phyloP scores from a whole-genome alignment of 108 stramenopile genomes.

The Conticribra guillardii region DNA sequence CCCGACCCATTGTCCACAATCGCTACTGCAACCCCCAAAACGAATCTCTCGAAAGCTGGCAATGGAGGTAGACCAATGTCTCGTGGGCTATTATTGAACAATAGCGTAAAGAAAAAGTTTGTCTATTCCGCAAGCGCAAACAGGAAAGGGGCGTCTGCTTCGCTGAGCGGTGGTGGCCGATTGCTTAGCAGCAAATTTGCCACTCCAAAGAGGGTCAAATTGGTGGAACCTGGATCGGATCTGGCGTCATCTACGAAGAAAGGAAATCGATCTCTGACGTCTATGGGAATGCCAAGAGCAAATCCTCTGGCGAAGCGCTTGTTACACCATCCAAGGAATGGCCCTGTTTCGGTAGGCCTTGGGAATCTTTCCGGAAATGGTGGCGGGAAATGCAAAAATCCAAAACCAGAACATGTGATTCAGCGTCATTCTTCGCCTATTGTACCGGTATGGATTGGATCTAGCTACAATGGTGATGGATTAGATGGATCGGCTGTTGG shows the following conservation, averaged over 20 bases:
- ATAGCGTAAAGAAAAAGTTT: conserved; percentile 1
- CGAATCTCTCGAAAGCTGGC: too few relatives aligned
- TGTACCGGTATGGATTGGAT: conserved; percentile 53
- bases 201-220: background rate
- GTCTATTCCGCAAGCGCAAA: background rate
- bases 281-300: too few relatives aligned
- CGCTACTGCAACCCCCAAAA: background rate
- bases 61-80: too few relatives aligned
- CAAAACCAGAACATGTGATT: conserved; percentile 29
- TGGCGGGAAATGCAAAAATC: conserved; percentile 2
- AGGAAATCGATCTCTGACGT: too few relatives aligned
- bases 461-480: conserved; percentile 29
- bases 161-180: too few relatives aligned
- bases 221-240: background rate
- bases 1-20: background rate
- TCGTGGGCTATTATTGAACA: too few relatives aligned
- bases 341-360: too few relatives aligned
- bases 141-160: background rate
- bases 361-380: background rate
- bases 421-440: conserved; percentile 43
- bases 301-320: too few relatives aligned
- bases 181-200: background rate
- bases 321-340: too few relatives aligned
- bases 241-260: too few relatives aligned
- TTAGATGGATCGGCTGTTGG: conserved; percentile 43